Conservation (phyloP, 345 rosid genomes). For the Lagerstroemia speciosa region DNA sequence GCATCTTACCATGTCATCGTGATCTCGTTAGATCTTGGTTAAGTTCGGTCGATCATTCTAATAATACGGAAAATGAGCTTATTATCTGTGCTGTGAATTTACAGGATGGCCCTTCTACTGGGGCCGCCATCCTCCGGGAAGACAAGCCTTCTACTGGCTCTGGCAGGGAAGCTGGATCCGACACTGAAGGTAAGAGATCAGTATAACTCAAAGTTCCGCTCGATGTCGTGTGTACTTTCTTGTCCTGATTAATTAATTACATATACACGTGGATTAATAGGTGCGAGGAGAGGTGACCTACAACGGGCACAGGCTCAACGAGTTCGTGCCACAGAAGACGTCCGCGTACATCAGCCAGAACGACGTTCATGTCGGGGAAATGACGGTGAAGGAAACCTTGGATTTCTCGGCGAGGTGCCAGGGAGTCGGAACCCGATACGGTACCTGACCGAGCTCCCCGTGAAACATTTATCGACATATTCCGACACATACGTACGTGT, state of each 20-base stretch:
- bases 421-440: conserved; percentile 84
- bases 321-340: conserved; percentile 75
- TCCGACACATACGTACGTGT: not conserved
- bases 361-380: conserved; percentile 75
- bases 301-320: conserved; percentile 57
- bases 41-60: too few species aligned
- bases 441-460: conserved; percentile 19
- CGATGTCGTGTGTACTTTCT: too few species aligned
- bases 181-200: conserved; percentile 39
- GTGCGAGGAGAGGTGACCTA: conserved; percentile 57
- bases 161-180: conserved; percentile 70
- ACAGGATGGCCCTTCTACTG: conserved; percentile 62
- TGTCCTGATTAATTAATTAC: not conserved
- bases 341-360: conserved; percentile 92
- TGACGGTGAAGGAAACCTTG: conserved; percentile 90
- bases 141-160: conserved; percentile 67
- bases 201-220: not conserved
- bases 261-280: conserved; percentile 27
- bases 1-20: too few species aligned
- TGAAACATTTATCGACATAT: not conserved
- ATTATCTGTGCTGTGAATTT: not conserved
- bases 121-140: conserved; percentile 96
- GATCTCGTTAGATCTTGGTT: too few species aligned
- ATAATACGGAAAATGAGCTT: too few species aligned
- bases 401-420: conserved; percentile 94